Base-by-base conservation (phyloP, 2,329 filamentous ascomycete species). In the Eutypella sp. region DNA sequence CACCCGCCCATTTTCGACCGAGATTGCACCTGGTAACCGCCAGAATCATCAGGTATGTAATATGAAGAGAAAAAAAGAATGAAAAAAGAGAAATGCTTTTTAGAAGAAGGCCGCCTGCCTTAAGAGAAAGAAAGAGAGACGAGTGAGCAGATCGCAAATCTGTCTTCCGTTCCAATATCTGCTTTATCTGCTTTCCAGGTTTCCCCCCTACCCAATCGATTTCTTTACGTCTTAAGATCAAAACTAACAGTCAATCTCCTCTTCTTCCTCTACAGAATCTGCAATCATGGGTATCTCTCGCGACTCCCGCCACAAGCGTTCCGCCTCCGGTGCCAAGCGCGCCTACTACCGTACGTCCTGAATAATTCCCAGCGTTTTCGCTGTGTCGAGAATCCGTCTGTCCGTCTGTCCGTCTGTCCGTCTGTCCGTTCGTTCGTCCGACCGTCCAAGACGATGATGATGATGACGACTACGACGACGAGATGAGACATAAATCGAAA, bases 221-320 rank as follows among this genome's bases (percentile, higher is more conserved):
- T n/a, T n/a, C 29, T 7, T n/a, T 33, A 11, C 29, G 7, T 13
- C 7, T 7, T 29, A 33, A 33, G 11, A 33, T 39, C 19, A 39
- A 39, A 5, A n/a, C 36, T 39, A 20, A 40, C 43, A 55, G 66
- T 52, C 9, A 54, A 41, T 48, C 25, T 51, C 48, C 49, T 59
- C 47, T 49, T 46, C 59, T 65, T 58, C 72, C 49, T 46, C 59
- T 65, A 58, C 72, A 85, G 79, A 79, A 78, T 79, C 78, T 77
- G 84, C 84, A 87, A 88, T 85, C 79, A 92, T 92, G 87, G 88
- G 93, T 99, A 97, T 99, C 81, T 96, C 92, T 78, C 89, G 93
- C 81, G 92, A 97, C 81, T 96, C 90, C 75, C 90, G 93, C 81
- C 93, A 99, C 86, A 99, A 99, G 88, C 91, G 93, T 80, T 91